A percentile compares a stretch with the other conserved stretches of the same genome.
These are phyloP conservation scores for Durotheca rogersii DNA, from an alignment of 495 filamentous ascomycete genomes.

Conservation along the genomic window DNA sequence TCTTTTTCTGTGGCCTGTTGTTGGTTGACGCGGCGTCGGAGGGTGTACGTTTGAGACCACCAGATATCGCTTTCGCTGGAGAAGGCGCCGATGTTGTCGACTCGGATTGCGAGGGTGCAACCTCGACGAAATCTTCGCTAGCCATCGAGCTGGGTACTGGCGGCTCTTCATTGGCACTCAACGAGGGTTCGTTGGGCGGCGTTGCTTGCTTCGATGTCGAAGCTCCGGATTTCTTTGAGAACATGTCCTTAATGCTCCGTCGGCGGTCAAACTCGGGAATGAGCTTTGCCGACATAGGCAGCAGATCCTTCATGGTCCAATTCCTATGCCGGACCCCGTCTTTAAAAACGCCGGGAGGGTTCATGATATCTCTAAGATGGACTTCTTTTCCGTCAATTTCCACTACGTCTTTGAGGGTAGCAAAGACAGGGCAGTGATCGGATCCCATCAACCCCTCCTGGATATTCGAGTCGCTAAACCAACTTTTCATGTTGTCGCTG, in stretches of 20 bases:
- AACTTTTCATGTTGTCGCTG: conserved; percentile 73
- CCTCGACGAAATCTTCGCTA: neutral
- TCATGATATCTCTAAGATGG: conserved; percentile 73
- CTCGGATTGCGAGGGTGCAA: conserved; percentile 14
- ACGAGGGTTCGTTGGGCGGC: conserved; percentile 19
- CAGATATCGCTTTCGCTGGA: conserved; percentile 22
- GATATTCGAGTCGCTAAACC: conserved; percentile 87
- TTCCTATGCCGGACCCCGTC: conserved; percentile 67
- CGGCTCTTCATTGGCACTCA: conserved; percentile 1
- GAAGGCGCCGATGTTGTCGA: conserved; percentile 18
- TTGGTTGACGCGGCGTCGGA: conserved; percentile 26
- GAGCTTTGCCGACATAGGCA: conserved; percentile 76
- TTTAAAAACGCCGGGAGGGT: conserved; percentile 72
- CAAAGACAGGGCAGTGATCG: conserved; percentile 94
- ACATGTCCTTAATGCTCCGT: conserved; percentile 91
- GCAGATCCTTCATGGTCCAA: conserved; percentile 62
- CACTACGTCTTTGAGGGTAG: conserved; percentile 67
- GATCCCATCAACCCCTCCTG: conserved; percentile 95
- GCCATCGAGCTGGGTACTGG: neutral
- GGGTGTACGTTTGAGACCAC: conserved; percentile 37
- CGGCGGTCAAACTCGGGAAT: conserved; percentile 86
- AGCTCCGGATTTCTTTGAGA: conserved; percentile 54
- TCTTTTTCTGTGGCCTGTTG: conserved; percentile 44
- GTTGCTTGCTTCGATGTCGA: conserved; percentile 11
- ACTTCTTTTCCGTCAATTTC: conserved; percentile 49